These are phyloP conservation scores for Trichoderma sp. DNA, from an alignment of 2,329 filamentous ascomycete genomes.

Conservation along the genomic window DNA sequence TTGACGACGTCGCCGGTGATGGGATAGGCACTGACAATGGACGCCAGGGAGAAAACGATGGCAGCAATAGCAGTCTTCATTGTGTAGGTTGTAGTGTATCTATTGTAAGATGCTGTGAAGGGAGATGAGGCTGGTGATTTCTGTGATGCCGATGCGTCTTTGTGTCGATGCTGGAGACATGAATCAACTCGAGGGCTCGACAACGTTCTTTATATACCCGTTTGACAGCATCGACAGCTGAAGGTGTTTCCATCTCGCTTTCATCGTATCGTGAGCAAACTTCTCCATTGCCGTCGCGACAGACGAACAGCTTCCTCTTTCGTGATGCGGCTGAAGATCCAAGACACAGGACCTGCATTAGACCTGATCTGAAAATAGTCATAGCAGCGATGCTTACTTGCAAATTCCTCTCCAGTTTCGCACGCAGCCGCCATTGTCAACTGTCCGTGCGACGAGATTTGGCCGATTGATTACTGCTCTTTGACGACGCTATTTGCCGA, in stretches of 20 bases:
- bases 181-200: neutral
- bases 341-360: neutral
- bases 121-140: neutral
- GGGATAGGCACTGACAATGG: conserved; percentile 13
- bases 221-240: neutral
- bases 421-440: neutral
- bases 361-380: neutral
- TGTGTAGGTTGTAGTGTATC: neutral
- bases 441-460: neutral
- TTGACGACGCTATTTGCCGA: neutral
- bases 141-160: neutral
- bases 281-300: neutral
- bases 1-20: conserved; percentile 20
- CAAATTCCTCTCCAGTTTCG: neutral
- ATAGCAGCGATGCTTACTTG: neutral
- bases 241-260: neutral
- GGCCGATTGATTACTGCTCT: conserved; percentile 2
- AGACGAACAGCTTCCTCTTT: neutral
- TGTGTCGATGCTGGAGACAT: neutral
- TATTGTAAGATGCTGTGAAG: neutral
- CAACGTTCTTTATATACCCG: neutral
- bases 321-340: neutral
- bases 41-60: neutral
- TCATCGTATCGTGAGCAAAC: neutral
- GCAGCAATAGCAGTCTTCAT: neutral